Evolutionary conservation across 1,284 basidiomycete genomes (phyloP).

Genomic region (Prillingera fragicola): DNA sequence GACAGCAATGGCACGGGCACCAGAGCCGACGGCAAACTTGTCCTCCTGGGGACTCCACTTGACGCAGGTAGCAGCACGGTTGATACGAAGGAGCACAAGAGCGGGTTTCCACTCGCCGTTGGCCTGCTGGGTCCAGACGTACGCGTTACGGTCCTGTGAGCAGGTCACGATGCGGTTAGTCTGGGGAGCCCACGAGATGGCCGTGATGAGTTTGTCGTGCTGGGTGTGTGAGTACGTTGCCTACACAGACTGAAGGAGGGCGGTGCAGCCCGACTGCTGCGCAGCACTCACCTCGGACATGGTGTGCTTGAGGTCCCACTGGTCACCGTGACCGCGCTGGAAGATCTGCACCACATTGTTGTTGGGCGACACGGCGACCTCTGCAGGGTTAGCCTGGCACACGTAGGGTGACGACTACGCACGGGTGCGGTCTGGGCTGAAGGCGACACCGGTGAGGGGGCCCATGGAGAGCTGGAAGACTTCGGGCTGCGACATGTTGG

Average conservation of each 20-base stretch:
- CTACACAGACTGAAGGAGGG: too few relatives aligned
- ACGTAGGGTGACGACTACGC: constrained; percentile 37
- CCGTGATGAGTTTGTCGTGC: constrained; percentile 98
- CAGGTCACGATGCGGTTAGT: constrained; percentile 97
- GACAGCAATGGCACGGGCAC: constrained; percentile 86
- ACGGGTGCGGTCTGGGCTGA: constrained; percentile 86
- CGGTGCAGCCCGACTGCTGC: neutral
- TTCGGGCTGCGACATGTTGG: constrained; percentile 70
- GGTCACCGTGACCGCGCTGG: constrained; percentile 57
- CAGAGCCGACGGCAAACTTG: constrained; percentile 97
- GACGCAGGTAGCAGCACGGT: constrained; percentile 90
- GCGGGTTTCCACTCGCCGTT: constrained; percentile 89
- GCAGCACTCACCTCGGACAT: constrained; percentile 67
- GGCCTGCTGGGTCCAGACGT: constrained; percentile 86
- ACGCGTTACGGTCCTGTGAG: constrained; percentile 97
- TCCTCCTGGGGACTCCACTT: constrained; percentile 96
- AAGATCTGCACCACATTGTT: constrained; percentile 85
- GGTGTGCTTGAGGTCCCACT: constrained; percentile 71
- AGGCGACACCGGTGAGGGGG: constrained; percentile 85
- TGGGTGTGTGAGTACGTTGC: constrained; percentile 47
- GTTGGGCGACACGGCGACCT: constrained; percentile 87
- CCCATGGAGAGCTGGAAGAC: constrained; percentile 70
- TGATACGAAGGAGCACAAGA: constrained; percentile 90
- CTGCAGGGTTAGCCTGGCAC: constrained; percentile 48
- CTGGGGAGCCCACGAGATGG: constrained; percentile 96